Percentiles rank a stretch among this genome's conserved stretches.
These are phyloP conservation scores for Lentinula aciculospora DNA, from an alignment of 768 basidiomycete species.

Conservation along the genomic window DNA sequence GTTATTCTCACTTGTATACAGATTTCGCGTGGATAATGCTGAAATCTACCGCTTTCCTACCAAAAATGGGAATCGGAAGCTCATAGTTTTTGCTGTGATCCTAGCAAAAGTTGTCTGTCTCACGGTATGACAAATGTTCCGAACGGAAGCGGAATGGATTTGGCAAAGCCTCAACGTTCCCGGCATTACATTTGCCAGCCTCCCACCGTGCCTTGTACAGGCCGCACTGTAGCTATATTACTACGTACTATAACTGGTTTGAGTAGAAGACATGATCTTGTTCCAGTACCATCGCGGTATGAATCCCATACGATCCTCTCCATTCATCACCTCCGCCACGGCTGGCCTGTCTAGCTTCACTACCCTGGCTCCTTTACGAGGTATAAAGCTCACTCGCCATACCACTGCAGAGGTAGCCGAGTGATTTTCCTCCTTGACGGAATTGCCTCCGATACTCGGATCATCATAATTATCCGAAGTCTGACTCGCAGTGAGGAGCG, in stretches of 20 bases:
- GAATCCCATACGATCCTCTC: conserved; percentile 77
- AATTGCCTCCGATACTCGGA: neutral
- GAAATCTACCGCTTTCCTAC: neutral
- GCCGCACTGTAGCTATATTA: neutral
- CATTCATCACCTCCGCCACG: conserved; percentile 48
- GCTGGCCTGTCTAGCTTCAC: conserved; percentile 41
- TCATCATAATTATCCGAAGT: conserved; percentile 18
- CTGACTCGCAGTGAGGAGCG: conserved; percentile 18
- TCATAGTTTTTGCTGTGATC: neutral
- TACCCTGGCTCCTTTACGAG: conserved; percentile 52
- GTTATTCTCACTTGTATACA: neutral
- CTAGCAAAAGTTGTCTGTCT: neutral
- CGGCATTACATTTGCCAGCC: conserved; percentile 2
- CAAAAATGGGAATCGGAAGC: neutral
- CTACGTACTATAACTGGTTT: neutral
- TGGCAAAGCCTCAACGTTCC: neutral
- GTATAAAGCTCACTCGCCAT: conserved; percentile 68
- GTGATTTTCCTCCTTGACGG: neutral
- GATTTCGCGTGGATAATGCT: neutral
- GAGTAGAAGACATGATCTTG: conserved; percentile 13
- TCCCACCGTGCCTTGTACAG: neutral
- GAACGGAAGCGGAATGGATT: neutral
- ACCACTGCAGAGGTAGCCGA: conserved; percentile 25
- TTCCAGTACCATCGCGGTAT: conserved; percentile 70
- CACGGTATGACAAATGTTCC: neutral